Percentiles rank a stretch among this genome's conserved stretches.
Conservation (phyloP, 768 basidiomycete genomes). For the Tremella fuciformis region DNA sequence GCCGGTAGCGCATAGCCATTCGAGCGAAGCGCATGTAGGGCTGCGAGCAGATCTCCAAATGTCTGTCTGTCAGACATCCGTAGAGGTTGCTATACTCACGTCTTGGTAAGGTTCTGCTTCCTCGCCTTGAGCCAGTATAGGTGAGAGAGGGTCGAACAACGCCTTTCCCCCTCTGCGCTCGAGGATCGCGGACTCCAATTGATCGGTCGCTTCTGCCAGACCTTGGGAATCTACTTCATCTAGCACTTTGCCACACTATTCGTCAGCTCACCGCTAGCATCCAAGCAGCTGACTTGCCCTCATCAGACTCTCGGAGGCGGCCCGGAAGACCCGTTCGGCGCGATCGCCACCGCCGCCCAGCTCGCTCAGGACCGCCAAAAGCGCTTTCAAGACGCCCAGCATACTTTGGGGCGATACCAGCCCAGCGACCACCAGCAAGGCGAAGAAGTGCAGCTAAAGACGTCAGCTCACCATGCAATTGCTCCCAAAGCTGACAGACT, state of each 20-base stretch:
- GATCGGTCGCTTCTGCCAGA: conserved; percentile 66
- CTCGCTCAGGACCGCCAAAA: conserved; percentile 67
- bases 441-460: conserved; percentile 86
- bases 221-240: conserved; percentile 63
- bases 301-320: conserved; percentile 49
- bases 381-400: conserved; percentile 74
- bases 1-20: conserved; percentile 53
- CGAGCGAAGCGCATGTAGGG: conserved; percentile 63
- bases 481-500: conserved; percentile 48
- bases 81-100: conserved; percentile 11
- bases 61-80: conserved; percentile 56
- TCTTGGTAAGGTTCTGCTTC: conserved; percentile 14
- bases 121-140: conserved; percentile 16
- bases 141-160: conserved; percentile 63
- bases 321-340: conserved; percentile 44
- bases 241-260: conserved; percentile 67
- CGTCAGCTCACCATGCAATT: conserved; percentile 10
- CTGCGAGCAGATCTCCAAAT: conserved; percentile 68
- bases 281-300: conserved; percentile 22
- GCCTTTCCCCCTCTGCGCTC: conserved; percentile 61
- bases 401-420: conserved; percentile 75
- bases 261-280: conserved; percentile 4
- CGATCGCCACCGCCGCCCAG: conserved; percentile 45
- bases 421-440: conserved; percentile 73
- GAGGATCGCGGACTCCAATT: conserved; percentile 66